Base-by-base conservation (phyloP, 208 protist genomes). In the Acanthamoeba sp. region DNA sequence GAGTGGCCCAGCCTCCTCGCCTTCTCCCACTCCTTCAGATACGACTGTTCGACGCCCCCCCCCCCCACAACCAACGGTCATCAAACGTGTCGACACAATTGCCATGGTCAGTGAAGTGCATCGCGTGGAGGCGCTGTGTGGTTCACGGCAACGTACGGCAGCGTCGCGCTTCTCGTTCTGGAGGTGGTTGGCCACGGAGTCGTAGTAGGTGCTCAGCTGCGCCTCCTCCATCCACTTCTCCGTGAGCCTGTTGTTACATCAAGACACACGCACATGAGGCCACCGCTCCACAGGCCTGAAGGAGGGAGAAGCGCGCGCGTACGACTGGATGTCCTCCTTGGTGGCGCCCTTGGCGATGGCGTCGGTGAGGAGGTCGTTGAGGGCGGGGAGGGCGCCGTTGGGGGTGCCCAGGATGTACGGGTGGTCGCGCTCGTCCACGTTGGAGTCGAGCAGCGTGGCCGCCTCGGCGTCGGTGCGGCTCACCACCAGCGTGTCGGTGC, bases 391-490 rank as follows among this genome's bases (percentile, higher is more conserved):
- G 27, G 94, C 94, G 69, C 87, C 32, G 84, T 96, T 96, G 59
- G 97, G 97, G 38, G 97, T 90, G 42, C 97, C 97, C 34, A 97
- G 32, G 93, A 98, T 98, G 95, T 97, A 98, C 20, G 96, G 92
- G 91, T 98, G 97, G 95, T 98, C 98, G 32, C 97, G 80, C 29
- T 90, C 14, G 84, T 98, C 97, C 34, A 98, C 96, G 95, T 98
- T 98, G 71, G 52, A 95, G 22, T 97, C 96, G 48, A 98, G 76
- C 10, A 98, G 93, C n/a, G 95, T 96, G 16, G 98, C 98, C 2
- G 97, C 96, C 85, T 98, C 97, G 24, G 98, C 96, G 84, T 98
- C 98, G 12, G 98, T 98, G 62, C 98, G 94, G 36, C 95, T 97
- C 71, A 98, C 96, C 40, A 98, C 95, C 18, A 98, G 71, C 48